These are phyloP conservation scores for Lentithecium fluviatile DNA, from an alignment of 495 filamentous ascomycete genomes.

Conservation along the genomic window DNA sequence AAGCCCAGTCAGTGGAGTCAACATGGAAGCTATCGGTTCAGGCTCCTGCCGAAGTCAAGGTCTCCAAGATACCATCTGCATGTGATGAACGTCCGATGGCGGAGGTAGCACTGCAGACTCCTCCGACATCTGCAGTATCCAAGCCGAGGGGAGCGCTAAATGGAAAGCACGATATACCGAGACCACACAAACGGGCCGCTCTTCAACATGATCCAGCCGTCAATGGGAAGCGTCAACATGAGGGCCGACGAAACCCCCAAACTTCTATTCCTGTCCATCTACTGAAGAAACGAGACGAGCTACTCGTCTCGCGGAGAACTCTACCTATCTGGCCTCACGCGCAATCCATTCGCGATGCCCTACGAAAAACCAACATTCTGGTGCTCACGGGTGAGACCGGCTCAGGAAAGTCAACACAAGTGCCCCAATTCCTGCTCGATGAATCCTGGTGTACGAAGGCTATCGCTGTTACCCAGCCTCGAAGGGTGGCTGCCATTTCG, in stretches of 20 bases:
- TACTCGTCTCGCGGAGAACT: conserved; percentile 57
- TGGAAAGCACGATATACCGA: too few relatives aligned
- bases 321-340: conserved; percentile 80
- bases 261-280: neutral
- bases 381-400: conserved; percentile 92
- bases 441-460: conserved; percentile 84
- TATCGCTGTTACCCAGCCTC: conserved; percentile 93
- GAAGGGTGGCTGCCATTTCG: conserved; percentile 91
- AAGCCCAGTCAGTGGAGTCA: too few relatives aligned
- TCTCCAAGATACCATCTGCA: neutral
- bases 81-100: too few relatives aligned
- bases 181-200: too few relatives aligned
- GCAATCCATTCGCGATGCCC: conserved; percentile 62
- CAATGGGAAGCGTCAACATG: neutral
- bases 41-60: too few relatives aligned
- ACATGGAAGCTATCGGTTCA: too few relatives aligned
- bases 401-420: conserved; percentile 94
- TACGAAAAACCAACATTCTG: conserved; percentile 70
- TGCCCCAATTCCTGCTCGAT: conserved; percentile 81
- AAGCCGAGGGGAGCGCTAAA: too few relatives aligned
- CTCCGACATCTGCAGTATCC: too few relatives aligned
- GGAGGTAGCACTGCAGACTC: too few relatives aligned
- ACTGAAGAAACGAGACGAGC: conserved; percentile 33
- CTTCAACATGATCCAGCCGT: too few relatives aligned
- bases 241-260: neutral